A percentile compares a stretch with the other conserved stretches of the same genome.
Evolutionary conservation across 805 yeast genomes (phyloP).

Genomic region (Saccharomycopsis fodiens): DNA sequence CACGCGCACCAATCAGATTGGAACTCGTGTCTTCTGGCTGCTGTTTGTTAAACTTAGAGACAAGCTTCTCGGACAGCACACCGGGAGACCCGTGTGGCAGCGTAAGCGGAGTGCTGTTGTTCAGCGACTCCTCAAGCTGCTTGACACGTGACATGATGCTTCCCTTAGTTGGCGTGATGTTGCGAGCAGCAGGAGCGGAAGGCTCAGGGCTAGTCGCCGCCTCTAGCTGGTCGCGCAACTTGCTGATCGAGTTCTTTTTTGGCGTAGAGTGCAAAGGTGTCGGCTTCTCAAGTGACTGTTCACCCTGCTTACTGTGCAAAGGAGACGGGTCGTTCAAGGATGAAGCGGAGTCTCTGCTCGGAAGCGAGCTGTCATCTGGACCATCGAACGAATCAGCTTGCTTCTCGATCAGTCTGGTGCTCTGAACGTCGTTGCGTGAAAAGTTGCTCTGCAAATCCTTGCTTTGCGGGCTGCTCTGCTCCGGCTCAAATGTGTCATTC

Average conservation of each 20-base stretch:
- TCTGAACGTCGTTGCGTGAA: neutral
- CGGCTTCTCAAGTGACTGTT: neutral
- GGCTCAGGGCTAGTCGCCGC: neutral
- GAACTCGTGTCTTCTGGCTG: neutral
- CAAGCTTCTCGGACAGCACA: slow-evolving; percentile 3
- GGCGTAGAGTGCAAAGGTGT: slow-evolving; percentile 11
- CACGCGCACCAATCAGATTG: neutral
- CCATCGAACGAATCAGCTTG: neutral
- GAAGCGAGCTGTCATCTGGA: slow-evolving; percentile 1
- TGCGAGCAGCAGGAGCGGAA: neutral
- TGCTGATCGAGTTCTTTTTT: slow-evolving; percentile 12
- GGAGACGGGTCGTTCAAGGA: neutral
- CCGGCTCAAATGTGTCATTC: neutral
- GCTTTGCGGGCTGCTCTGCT: neutral
- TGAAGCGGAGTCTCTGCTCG: neutral
- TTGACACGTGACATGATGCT: slow-evolving; percentile 27
- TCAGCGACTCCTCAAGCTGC: slow-evolving; percentile 26
- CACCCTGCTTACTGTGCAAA: neutral
- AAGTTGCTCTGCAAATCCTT: too few relatives aligned
- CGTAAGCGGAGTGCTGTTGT: slow-evolving; percentile 9
- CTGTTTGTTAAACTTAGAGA: slow-evolving; percentile 5
- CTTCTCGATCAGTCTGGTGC: neutral
- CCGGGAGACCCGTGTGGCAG: slow-evolving; percentile 6
- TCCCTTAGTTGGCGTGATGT: slow-evolving; percentile 10
- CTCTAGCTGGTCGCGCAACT: slow-evolving; percentile 7